Conservation (phyloP, 75 land plant species). For the Sequoia sempervirens region DNA sequence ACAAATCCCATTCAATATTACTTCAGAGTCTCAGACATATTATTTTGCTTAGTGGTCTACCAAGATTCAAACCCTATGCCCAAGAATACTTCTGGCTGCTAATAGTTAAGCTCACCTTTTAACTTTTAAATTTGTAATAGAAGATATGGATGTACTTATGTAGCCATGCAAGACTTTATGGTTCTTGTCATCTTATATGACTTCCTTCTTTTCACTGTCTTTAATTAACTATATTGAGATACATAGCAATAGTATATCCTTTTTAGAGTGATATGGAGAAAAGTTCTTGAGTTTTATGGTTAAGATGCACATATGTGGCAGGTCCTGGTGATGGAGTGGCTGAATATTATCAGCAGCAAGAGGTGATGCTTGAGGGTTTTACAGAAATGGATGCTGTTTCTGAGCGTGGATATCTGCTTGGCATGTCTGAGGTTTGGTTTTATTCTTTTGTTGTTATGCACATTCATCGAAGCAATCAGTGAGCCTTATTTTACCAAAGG, state of each 20-base stretch:
- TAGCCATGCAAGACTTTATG: background rate
- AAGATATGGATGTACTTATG: background rate
- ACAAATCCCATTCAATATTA: background rate
- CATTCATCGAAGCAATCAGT: background rate
- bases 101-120: background rate
- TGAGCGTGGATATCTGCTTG: slow-evolving; percentile 70
- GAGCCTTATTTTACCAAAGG: background rate
- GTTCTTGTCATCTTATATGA: background rate
- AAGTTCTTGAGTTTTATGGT: background rate
- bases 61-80: background rate
- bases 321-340: slow-evolving; percentile 68
- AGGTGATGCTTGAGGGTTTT: slow-evolving; percentile 83
- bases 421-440: slow-evolving; percentile 49
- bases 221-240: background rate
- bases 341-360: slow-evolving; percentile 92
- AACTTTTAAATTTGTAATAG: background rate
- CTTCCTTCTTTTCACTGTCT: background rate
- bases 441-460: background rate
- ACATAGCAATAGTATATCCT: background rate
- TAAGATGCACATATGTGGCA: background rate
- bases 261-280: background rate
- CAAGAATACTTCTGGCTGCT: background rate
- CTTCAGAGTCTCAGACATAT: background rate
- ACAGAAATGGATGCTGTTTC: slow-evolving; percentile 83
- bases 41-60: background rate